Percentiles rank a stretch among this genome's conserved stretches.
These are phyloP conservation scores for Candida succiphila DNA, from an alignment of 805 yeast species.

Conservation along the genomic window DNA sequence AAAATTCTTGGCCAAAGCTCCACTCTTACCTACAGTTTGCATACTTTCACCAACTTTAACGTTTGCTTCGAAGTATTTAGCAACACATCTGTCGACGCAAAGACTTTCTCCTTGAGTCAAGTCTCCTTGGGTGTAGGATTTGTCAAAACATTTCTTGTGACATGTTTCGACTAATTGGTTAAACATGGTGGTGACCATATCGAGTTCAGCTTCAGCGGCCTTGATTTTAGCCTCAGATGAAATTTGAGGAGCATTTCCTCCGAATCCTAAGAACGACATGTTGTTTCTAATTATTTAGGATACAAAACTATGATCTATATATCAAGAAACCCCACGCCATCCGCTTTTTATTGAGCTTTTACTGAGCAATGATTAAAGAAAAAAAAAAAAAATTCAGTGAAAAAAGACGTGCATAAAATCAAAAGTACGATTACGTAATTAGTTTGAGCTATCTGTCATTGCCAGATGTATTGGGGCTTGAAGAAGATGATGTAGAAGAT, in stretches of 20 bases:
- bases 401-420: too few species aligned
- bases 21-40: constrained; percentile 28
- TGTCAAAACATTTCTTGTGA: constrained; percentile 73
- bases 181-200: constrained; percentile 97
- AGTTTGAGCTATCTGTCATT: too few species aligned
- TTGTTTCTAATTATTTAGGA: too few species aligned
- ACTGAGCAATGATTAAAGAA: too few species aligned
- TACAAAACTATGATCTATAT: too few species aligned
- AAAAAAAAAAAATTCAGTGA: too few species aligned
- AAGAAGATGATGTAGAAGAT: too few species aligned
- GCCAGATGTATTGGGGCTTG: too few species aligned
- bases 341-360: too few species aligned
- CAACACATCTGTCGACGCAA: constrained; percentile 92
- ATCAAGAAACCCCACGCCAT: too few species aligned
- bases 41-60: constrained; percentile 81
- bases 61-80: constrained; percentile 89
- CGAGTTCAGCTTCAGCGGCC: constrained; percentile 96
- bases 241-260: constrained; percentile 64
- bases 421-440: too few species aligned
- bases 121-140: constrained; percentile 59
- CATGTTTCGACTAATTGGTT: constrained; percentile 83
- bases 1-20: constrained; percentile 15
- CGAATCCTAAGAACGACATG: constrained; percentile 57
- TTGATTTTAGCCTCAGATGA: constrained; percentile 66
- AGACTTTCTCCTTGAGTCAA: constrained; percentile 71